Percentiles rank a stretch among this genome's conserved stretches.
Conservation (phyloP, 352 stramenopile species). For the Phytophthora pini region DNA sequence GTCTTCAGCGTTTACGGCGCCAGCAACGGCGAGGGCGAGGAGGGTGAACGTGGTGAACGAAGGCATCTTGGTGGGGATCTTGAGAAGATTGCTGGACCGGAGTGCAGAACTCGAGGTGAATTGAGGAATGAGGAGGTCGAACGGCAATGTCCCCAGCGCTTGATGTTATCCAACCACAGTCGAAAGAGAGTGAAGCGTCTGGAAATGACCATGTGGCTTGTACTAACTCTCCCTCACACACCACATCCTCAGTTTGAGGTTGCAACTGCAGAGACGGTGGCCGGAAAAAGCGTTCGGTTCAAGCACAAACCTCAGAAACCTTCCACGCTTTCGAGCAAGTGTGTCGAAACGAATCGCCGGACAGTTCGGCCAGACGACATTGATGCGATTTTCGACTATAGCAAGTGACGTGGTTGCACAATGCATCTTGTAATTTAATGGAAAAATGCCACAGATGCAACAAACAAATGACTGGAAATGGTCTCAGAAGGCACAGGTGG, state of each 20-base stretch:
- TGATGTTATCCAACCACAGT: slow-evolving; percentile 14
- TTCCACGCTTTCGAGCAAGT: not conserved
- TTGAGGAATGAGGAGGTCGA: slow-evolving; percentile 18
- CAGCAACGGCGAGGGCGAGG: slow-evolving; percentile 12
- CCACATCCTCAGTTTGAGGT: not conserved
- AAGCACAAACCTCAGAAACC: not conserved
- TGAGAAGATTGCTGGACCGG: slow-evolving; percentile 7
- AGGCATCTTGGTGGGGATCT: slow-evolving; percentile 21
- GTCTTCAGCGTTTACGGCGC: slow-evolving; percentile 14
- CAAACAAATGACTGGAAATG: not conserved
- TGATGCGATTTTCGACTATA: not conserved
- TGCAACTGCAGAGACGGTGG: slow-evolving; percentile 4
- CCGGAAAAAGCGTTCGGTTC: slow-evolving; percentile 1
- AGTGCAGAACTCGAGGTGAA: slow-evolving; percentile 20
- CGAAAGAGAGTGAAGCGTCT: slow-evolving; percentile 12
- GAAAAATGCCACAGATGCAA: not conserved
- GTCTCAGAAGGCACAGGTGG: not conserved
- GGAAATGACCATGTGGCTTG: slow-evolving; percentile 21
- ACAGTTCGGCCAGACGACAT: not conserved
- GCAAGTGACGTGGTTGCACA: too few species aligned
- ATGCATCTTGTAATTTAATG: too few species aligned
- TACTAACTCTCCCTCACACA: slow-evolving; percentile 8
- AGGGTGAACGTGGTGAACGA: slow-evolving; percentile 18
- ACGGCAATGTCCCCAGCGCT: not conserved
- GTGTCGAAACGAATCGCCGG: not conserved